Evolutionary conservation across 1,139 yeast species (phyloP).

Genomic region (Candida frijolesensis): DNA sequence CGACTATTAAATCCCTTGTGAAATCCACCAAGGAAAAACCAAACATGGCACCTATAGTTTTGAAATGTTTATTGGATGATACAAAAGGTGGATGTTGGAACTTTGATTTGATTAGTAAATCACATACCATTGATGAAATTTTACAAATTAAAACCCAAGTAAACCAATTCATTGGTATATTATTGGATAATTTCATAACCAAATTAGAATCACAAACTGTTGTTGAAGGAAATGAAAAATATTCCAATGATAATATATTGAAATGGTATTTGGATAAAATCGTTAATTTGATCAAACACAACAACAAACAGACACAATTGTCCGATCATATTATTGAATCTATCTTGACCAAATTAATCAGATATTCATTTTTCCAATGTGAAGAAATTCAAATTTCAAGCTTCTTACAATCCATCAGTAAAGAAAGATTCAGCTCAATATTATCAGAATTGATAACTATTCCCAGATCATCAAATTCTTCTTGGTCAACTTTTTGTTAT

Average conservation of each 20-base stretch:
- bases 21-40: slow-evolving; percentile 38
- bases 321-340: slow-evolving; percentile 34
- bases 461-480: slow-evolving; percentile 19
- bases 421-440: slow-evolving; percentile 66
- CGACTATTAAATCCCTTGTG: slow-evolving; percentile 47
- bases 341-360: slow-evolving; percentile 53
- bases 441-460: slow-evolving; percentile 58
- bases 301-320: slow-evolving; percentile 20
- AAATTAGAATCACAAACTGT: slow-evolving; percentile 27
- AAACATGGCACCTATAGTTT: slow-evolving; percentile 47
- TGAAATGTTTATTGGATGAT: slow-evolving; percentile 52
- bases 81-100: slow-evolving; percentile 62
- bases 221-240: slow-evolving; percentile 17
- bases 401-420: slow-evolving; percentile 29
- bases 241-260: slow-evolving; percentile 45
- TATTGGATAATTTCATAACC: slow-evolving; percentile 20
- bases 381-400: slow-evolving; percentile 34
- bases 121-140: slow-evolving; percentile 65
- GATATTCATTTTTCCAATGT: slow-evolving; percentile 55
- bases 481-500: slow-evolving; percentile 62
- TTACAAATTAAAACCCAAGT: slow-evolving; percentile 28
- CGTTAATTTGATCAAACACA: slow-evolving; percentile 55
- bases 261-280: slow-evolving; percentile 73
- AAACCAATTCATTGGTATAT: slow-evolving; percentile 5
- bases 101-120: slow-evolving; percentile 77